Percentiles rank a stretch among this genome's conserved stretches.
These are phyloP conservation scores for Botrytis medusae DNA, from an alignment of 2,329 filamentous ascomycete genomes.

Conservation along the genomic window DNA sequence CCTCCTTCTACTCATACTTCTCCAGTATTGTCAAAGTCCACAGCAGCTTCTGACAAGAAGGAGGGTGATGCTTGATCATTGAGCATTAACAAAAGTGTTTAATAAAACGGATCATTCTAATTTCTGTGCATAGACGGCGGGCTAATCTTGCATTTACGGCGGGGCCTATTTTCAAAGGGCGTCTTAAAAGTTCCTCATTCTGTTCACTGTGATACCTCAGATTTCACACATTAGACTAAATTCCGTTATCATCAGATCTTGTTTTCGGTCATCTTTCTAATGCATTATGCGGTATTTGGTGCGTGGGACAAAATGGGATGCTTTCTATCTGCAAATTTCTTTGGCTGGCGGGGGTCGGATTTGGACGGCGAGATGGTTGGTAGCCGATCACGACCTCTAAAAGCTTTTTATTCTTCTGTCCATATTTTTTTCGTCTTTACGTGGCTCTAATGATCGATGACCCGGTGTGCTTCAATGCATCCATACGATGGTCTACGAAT, in stretches of 20 bases:
- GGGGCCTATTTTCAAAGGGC: slow-evolving; percentile 43
- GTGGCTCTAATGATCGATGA: slow-evolving; percentile 20
- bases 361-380: slow-evolving; percentile 21
- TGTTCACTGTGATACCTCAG: slow-evolving; percentile 47
- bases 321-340: slow-evolving; percentile 33
- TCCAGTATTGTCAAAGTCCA: slow-evolving; percentile 63
- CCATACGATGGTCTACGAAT: slow-evolving; percentile 22
- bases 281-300: slow-evolving; percentile 36
- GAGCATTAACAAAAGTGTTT: slow-evolving; percentile 42
- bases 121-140: slow-evolving; percentile 48
- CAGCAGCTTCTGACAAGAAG: slow-evolving; percentile 54
- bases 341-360: slow-evolving; percentile 35
- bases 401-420: slow-evolving; percentile 22
- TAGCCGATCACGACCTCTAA: slow-evolving; percentile 15
- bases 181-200: slow-evolving; percentile 48
- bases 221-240: slow-evolving; percentile 40
- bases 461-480: slow-evolving; percentile 17
- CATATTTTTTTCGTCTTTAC: slow-evolving; percentile 19
- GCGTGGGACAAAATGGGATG: slow-evolving; percentile 38
- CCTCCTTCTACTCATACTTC: slow-evolving; percentile 69
- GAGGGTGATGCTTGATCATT: slow-evolving; percentile 47
- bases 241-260: slow-evolving; percentile 39
- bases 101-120: slow-evolving; percentile 41
- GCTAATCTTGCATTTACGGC: slow-evolving; percentile 47
- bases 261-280: slow-evolving; percentile 31